Evolutionary conservation across 306 rosid species (phyloP).

Genomic region (Ormosia emarginata): DNA sequence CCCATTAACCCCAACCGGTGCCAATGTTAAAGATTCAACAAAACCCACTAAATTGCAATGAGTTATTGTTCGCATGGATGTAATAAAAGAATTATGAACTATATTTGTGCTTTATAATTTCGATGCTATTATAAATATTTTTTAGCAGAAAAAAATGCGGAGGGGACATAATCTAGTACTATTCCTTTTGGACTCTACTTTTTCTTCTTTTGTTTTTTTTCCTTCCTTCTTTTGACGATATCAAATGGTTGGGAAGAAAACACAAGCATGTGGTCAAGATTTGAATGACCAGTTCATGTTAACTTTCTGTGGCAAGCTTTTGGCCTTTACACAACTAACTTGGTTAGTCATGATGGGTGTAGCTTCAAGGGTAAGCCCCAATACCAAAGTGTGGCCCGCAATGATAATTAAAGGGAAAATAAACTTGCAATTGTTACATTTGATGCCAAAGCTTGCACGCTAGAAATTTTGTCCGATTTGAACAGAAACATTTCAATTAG

Average conservation of each 20-base stretch:
- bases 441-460: no score
- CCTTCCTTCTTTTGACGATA: not conserved
- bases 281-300: no score
- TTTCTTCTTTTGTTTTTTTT: no score
- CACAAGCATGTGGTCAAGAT: no score
- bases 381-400: not conserved
- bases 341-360: not conserved
- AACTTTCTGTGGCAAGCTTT: no score
- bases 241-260: not conserved
- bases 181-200: not conserved
- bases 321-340: no score
- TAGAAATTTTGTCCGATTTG: no score
- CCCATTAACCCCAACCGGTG: not conserved
- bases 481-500: no score
- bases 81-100: not conserved
- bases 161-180: not conserved
- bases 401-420: not conserved
- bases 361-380: not conserved
- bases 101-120: not conserved
- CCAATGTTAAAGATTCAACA: not conserved
- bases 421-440: no score
- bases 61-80: not conserved
- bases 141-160: not conserved
- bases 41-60: not conserved
- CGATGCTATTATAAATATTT: not conserved